phyloP scores from a whole-genome alignment of 2,329 filamentous ascomycete species.

The Arthrobotrys pseudoclavata region DNA sequence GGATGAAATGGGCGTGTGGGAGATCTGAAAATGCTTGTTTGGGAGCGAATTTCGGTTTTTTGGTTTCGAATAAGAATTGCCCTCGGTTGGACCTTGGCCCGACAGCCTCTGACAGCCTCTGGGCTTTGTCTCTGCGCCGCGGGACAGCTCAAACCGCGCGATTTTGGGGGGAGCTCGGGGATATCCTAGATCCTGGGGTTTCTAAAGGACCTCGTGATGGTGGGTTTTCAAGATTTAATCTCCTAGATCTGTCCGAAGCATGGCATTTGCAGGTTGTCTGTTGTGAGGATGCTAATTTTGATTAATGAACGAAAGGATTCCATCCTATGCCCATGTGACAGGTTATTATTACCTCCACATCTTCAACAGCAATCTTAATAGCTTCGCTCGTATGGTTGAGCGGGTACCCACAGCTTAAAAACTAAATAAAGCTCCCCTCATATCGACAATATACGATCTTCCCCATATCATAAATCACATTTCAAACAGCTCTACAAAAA shows the following conservation, averaged over 20 bases:
- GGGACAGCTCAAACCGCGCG: slow-evolving; percentile 26
- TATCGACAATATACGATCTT: not conserved
- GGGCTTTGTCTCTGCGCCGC: slow-evolving; percentile 20
- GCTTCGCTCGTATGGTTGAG: not conserved
- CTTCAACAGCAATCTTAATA: not conserved
- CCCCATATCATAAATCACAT: not conserved
- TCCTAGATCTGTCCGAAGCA: slow-evolving; percentile 18
- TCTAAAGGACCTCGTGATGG: slow-evolving; percentile 23
- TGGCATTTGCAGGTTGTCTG: slow-evolving; percentile 17
- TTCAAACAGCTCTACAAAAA: slow-evolving; percentile 3
- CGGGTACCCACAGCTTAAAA: not conserved
- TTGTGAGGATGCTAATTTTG: slow-evolving; percentile 8
- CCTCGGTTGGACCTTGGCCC: slow-evolving; percentile 30
- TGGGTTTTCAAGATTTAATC: slow-evolving; percentile 16
- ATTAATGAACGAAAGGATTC: slow-evolving; percentile 13
- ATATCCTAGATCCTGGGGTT: slow-evolving; percentile 2
- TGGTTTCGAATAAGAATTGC: slow-evolving; percentile 46
- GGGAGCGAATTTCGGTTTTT: slow-evolving; percentile 33
- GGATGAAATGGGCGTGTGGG: slow-evolving; percentile 35
- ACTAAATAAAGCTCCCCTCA: not conserved
- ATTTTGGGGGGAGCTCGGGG: slow-evolving; percentile 27
- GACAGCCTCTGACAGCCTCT: slow-evolving; percentile 19
- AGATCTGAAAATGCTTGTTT: slow-evolving; percentile 51
- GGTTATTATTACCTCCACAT: not conserved
- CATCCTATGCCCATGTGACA: slow-evolving; percentile 5